Evolutionary conservation across 108 stramenopile species (phyloP).

Genomic region (Cyclostephanos invisitatus): DNA sequence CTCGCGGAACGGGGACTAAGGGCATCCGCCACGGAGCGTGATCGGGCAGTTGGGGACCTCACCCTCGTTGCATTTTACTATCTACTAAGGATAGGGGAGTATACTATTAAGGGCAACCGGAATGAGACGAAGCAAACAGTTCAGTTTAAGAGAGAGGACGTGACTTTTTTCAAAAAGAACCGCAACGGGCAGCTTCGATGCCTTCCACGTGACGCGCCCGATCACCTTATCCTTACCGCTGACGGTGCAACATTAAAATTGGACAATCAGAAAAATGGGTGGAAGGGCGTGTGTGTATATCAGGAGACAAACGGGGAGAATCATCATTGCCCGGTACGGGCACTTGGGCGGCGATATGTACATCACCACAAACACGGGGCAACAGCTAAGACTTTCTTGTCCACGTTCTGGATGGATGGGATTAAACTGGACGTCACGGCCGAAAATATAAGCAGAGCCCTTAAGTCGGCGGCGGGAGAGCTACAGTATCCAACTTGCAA

Average conservation of each 20-base stretch:
- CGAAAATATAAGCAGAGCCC: not conserved
- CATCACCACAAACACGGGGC: not conserved
- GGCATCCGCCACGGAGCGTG: not conserved
- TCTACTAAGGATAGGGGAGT: not conserved
- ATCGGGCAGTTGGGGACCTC: constrained; percentile 1
- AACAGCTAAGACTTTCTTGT: not conserved
- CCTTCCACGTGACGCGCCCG: not conserved
- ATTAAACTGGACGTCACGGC: not conserved
- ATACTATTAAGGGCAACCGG: not conserved
- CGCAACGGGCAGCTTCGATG: not conserved
- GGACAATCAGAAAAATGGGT: not conserved
- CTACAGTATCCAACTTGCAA: not conserved
- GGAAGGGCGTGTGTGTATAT: not conserved
- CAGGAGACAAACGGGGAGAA: not conserved
- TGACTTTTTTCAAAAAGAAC: not conserved
- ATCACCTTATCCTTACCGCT: not conserved
- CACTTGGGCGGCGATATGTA: not conserved
- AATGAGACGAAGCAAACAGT: not conserved
- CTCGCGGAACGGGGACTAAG: not conserved
- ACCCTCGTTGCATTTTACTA: constrained; percentile 14
- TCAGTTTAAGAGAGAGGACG: not conserved
- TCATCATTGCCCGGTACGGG: not conserved
- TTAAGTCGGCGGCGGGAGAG: not conserved
- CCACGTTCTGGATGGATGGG: not conserved
- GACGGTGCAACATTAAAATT: not conserved